Evolutionary conservation across 140 eudicot genomes (phyloP).

Genomic region (Cichorium intybus): DNA sequence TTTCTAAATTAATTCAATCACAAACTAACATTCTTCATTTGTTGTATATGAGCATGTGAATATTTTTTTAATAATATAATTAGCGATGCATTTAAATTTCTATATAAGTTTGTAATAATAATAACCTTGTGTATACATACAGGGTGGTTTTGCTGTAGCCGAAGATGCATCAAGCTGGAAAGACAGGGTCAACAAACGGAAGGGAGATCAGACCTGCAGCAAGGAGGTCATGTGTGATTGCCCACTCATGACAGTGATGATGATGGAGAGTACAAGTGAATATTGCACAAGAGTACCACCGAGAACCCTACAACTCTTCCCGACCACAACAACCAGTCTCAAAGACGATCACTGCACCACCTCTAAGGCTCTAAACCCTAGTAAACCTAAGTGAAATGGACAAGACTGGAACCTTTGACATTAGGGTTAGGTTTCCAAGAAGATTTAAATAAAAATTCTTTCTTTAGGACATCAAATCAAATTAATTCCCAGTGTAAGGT

Average conservation of each 20-base stretch:
- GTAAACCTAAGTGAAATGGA: slow-evolving; percentile 17
- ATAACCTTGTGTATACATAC: not conserved
- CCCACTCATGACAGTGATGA: slow-evolving; percentile 38
- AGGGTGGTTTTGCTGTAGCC: slow-evolving; percentile 20
- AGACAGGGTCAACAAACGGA: slow-evolving; percentile 25
- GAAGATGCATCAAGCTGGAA: slow-evolving; percentile 19
- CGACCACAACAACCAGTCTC: slow-evolving; percentile 29
- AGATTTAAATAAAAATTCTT: slow-evolving; percentile 17
- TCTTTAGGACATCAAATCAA: slow-evolving; percentile 3
- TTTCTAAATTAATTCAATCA: not conserved
- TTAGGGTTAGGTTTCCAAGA: slow-evolving; percentile 28
- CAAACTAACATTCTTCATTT: not conserved
- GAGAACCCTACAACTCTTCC: slow-evolving; percentile 60
- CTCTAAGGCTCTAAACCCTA: slow-evolving; percentile 28
- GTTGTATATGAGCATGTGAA: not conserved
- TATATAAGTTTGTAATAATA: not conserved
- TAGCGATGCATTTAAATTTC: not conserved
- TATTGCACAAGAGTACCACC: slow-evolving; percentile 42
- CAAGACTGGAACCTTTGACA: slow-evolving; percentile 32
- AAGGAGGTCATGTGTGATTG: slow-evolving; percentile 26
- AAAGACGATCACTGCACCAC: slow-evolving; percentile 8
- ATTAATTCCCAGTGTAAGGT: slow-evolving; percentile 8
- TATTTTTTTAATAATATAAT: not conserved
- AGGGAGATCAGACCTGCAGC: slow-evolving; percentile 28
- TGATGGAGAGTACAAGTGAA: slow-evolving; percentile 32